These are phyloP conservation scores for Penicillium occitanis DNA, from an alignment of 2,329 filamentous ascomycete genomes.

Conservation along the genomic window DNA sequence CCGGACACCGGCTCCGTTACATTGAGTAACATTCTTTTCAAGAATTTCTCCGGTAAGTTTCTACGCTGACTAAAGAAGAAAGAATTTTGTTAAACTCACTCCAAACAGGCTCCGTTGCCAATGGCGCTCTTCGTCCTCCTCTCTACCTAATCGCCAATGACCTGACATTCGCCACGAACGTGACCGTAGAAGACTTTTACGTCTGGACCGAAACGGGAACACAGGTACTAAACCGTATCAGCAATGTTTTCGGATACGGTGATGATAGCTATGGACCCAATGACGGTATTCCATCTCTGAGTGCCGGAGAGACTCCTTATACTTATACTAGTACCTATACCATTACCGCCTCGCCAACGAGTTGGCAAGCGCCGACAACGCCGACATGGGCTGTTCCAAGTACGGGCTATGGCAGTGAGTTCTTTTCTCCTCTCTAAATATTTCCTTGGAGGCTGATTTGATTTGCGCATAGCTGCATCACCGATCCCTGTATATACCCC, in stretches of 20 bases:
- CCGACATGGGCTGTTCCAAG: conserved; percentile 35
- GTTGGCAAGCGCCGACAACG: conserved; percentile 28
- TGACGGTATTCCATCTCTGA: conserved; percentile 23
- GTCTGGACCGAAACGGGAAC: conserved; percentile 35
- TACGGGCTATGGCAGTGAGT: conserved; percentile 35
- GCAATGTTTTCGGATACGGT: conserved; percentile 37
- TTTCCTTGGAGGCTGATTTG: too few species aligned
- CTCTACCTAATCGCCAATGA: conserved; percentile 37
- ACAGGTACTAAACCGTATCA: conserved; percentile 34
- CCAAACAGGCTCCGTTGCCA: conserved; percentile 31
- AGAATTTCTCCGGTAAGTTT: conserved; percentile 31
- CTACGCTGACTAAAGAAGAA: too few species aligned
- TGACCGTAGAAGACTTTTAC: conserved; percentile 36
- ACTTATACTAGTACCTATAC: conserved; percentile 35
- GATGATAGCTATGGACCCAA: conserved; percentile 30
- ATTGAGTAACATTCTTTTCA: conserved; percentile 28
- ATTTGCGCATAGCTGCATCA: conserved; percentile 23
- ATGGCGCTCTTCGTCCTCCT: conserved; percentile 32
- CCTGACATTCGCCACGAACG: conserved; percentile 32
- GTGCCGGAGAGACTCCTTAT: conserved; percentile 19
- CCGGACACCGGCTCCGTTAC: conserved; percentile 29
- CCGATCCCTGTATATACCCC: conserved; percentile 36
- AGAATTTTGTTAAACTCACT: too few species aligned
- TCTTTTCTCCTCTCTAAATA: too few species aligned
- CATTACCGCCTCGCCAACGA: conserved; percentile 32